phyloP scores from a whole-genome alignment of 768 basidiomycete genomes.

The Auricularia cornea region DNA sequence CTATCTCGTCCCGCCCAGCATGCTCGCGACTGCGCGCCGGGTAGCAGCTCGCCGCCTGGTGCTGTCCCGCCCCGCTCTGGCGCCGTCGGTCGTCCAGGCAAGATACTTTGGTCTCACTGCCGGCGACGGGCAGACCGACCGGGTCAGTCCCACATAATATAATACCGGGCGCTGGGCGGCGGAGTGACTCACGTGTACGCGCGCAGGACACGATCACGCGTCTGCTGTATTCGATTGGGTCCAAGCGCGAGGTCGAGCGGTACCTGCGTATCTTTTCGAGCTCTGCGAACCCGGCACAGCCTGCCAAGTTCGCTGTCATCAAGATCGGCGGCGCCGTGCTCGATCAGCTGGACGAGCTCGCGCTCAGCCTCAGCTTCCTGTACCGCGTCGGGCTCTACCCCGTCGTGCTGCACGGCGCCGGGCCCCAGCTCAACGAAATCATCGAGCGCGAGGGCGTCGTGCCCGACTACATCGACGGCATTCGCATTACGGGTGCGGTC shows the following conservation, averaged over 20 bases:
- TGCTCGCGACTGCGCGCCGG: background rate
- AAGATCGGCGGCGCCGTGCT: constrained; percentile 97
- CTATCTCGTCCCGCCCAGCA: background rate
- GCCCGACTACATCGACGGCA: constrained; percentile 96
- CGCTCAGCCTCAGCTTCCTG: constrained; percentile 90
- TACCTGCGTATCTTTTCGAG: constrained; percentile 97
- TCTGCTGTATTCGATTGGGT: constrained; percentile 91
- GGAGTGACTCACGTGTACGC: background rate
- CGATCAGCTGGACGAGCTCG: constrained; percentile 86
- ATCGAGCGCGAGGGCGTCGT: constrained; percentile 88
- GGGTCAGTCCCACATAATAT: background rate
- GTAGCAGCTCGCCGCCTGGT: background rate
- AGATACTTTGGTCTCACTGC: background rate
- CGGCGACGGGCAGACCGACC: background rate
- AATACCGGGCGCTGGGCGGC: background rate
- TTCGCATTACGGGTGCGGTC: constrained; percentile 80
- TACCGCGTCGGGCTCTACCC: constrained; percentile 98
- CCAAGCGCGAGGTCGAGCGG: constrained; percentile 94
- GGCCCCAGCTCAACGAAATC: constrained; percentile 90
- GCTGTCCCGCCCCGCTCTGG: background rate
- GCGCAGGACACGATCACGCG: constrained; percentile 91
- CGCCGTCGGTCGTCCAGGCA: background rate
- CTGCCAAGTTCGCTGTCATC: constrained; percentile 95
- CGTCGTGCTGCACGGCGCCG: constrained; percentile 92
- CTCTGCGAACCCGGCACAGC: constrained; percentile 80